phyloP scores from a whole-genome alignment of 257 asterid species.

The Forsythia viridissima region DNA sequence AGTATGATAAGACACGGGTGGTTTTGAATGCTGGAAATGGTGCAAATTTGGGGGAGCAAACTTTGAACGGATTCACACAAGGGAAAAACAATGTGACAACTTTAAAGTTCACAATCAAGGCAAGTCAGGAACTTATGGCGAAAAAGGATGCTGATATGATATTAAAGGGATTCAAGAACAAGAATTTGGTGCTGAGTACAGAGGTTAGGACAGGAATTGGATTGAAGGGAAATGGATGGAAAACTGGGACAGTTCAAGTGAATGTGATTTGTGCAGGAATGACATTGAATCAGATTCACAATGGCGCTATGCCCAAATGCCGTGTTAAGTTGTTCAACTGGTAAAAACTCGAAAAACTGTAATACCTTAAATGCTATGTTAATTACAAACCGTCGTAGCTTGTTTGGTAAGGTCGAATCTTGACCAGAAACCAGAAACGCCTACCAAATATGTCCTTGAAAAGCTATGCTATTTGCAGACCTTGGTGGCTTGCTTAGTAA shows the following conservation, averaged over 20 bases:
- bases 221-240: slow-evolving; percentile 30
- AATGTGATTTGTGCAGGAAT: slow-evolving; percentile 29
- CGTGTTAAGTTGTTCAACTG: slow-evolving; percentile 31
- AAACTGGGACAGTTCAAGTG: slow-evolving; percentile 19
- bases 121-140: slow-evolving; percentile 11
- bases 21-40: slow-evolving; percentile 13
- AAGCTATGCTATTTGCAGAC: too few relatives aligned
- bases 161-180: slow-evolving; percentile 31
- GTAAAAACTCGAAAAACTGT: slow-evolving; percentile 18
- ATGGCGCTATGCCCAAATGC: slow-evolving; percentile 31
- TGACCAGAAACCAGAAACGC: too few relatives aligned
- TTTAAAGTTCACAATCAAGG: slow-evolving; percentile 22
- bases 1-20: slow-evolving; percentile 30
- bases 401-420: too few relatives aligned
- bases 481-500: background rate
- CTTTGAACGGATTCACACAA: slow-evolving; percentile 33
- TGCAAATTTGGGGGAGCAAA: slow-evolving; percentile 30
- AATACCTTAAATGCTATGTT: background rate
- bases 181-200: slow-evolving; percentile 28
- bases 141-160: slow-evolving; percentile 20
- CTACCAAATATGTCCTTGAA: too few relatives aligned
- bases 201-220: slow-evolving; percentile 34
- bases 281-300: slow-evolving; percentile 24
- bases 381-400: background rate
- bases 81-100: slow-evolving; percentile 26